Evolutionary conservation across 495 filamentous ascomycete species (phyloP).

Genomic region (Hypoxylon cercidicola): DNA sequence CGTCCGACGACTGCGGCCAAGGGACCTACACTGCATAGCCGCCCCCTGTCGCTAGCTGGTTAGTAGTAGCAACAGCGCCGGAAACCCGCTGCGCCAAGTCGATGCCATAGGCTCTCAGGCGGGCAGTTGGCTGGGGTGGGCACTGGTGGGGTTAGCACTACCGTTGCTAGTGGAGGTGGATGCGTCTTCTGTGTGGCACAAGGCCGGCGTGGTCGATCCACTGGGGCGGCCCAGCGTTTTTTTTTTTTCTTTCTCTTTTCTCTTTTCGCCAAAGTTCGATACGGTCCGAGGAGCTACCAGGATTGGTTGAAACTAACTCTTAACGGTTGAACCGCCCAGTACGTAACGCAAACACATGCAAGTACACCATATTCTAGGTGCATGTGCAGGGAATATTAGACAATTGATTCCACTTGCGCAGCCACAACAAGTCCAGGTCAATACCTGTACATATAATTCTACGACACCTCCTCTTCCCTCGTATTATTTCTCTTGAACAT

Average conservation of each 20-base stretch:
- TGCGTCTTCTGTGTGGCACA: slow-evolving; percentile 24
- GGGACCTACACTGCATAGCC: slow-evolving; percentile 22
- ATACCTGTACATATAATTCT: too few relatives aligned
- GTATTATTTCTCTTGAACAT: too few relatives aligned
- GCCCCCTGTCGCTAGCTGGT: slow-evolving; percentile 26
- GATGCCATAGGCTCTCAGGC: slow-evolving; percentile 19
- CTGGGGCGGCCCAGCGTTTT: slow-evolving; percentile 26
- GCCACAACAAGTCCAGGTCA: too few relatives aligned
- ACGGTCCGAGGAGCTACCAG: slow-evolving; percentile 27
- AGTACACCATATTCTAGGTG: too few relatives aligned
- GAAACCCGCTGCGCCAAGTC: slow-evolving; percentile 23
- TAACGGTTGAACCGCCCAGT: too few relatives aligned
- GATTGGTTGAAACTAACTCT: too few relatives aligned
- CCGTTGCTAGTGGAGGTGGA: slow-evolving; percentile 4
- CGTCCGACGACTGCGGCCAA: slow-evolving; percentile 18
- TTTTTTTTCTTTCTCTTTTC: slow-evolving; percentile 6
- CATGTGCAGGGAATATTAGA: too few relatives aligned
- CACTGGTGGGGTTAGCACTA: slow-evolving; percentile 10
- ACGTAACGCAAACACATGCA: too few relatives aligned
- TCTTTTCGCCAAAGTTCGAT: slow-evolving; percentile 16
- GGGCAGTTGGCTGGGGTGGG: too few relatives aligned
- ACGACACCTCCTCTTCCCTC: too few relatives aligned
- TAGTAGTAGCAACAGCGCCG: slow-evolving; percentile 20
- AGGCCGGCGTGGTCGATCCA: slow-evolving; percentile 22
- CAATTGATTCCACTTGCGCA: too few relatives aligned